A percentile compares a stretch with the other conserved stretches of the same genome.
These are phyloP conservation scores for Beauveria asiatica DNA, from an alignment of 2,329 filamentous ascomycete species.

Conservation along the genomic window DNA sequence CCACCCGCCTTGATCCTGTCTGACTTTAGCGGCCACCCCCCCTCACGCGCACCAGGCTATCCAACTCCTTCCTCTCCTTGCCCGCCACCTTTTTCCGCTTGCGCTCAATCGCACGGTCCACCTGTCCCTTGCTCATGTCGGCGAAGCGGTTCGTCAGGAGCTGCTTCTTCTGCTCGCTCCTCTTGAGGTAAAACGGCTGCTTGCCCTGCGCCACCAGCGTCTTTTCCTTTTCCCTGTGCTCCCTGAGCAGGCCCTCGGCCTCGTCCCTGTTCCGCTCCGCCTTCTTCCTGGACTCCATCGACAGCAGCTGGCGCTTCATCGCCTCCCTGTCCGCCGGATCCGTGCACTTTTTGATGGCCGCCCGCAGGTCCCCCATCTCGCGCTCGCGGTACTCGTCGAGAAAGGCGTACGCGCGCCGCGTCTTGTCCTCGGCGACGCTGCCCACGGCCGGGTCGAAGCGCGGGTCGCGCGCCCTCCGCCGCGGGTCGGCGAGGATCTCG, in stretches of 20 bases:
- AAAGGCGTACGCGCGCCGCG: conserved; percentile 74
- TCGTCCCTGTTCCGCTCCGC: conserved; percentile 61
- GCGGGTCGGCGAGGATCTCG: conserved; percentile 51
- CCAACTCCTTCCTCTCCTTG: conserved; percentile 74
- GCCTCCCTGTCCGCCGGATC: conserved; percentile 56
- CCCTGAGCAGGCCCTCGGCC: conserved; percentile 58
- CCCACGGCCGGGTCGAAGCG: conserved; percentile 66
- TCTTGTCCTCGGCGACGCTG: conserved; percentile 46
- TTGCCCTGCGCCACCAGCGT: conserved; percentile 81
- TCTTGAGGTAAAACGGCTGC: conserved; percentile 88
- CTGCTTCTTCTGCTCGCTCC: conserved; percentile 82
- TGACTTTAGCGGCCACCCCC: background rate
- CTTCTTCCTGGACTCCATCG: conserved; percentile 71
- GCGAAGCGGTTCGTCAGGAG: conserved; percentile 71
- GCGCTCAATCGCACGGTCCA: conserved; percentile 76
- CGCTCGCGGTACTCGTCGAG: conserved; percentile 74
- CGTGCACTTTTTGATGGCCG: conserved; percentile 57
- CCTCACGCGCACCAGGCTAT: conserved; percentile 25
- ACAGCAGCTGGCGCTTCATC: conserved; percentile 64
- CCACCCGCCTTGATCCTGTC: no score
- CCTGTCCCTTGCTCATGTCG: conserved; percentile 75
- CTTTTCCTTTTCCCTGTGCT: conserved; percentile 77
- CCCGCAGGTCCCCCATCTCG: conserved; percentile 71
- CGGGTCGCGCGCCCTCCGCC: conserved; percentile 67
- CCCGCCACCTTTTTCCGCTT: conserved; percentile 80